phyloP scores from a whole-genome alignment of 305 asterid genomes.

The Fraxinus sp. region DNA sequence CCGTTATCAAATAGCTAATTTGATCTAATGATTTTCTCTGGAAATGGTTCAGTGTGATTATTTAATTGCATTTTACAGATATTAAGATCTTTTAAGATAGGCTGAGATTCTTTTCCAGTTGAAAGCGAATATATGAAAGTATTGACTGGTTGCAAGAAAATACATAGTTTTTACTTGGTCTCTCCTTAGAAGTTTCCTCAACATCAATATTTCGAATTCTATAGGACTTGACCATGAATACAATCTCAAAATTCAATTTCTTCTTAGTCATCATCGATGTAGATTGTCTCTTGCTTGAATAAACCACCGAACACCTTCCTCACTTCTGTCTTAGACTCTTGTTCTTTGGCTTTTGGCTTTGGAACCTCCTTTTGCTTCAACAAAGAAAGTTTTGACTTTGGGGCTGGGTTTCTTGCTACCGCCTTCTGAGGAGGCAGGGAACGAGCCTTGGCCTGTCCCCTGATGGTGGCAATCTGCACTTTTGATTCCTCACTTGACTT shows the following conservation, averaged over 20 bases:
- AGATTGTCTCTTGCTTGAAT: conserved; percentile 93
- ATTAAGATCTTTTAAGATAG: not conserved
- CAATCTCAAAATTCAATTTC: conserved; percentile 4
- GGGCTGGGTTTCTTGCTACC: conserved; percentile 42
- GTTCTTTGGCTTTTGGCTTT: conserved; percentile 42
- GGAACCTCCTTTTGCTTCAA: conserved; percentile 37
- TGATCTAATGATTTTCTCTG: not conserved
- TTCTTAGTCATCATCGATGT: conserved; percentile 72
- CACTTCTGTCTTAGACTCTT: conserved; percentile 55
- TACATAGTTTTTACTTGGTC: conserved; percentile 17
- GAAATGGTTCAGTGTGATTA: not conserved
- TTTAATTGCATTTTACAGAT: not conserved
- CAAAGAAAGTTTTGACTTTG: conserved; percentile 22
- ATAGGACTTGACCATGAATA: too few species aligned
- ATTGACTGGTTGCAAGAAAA: conserved; percentile 1
- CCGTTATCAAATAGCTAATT: not conserved
- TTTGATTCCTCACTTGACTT: conserved; percentile 51
- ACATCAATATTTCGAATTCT: too few species aligned
- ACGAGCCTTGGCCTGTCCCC: conserved; percentile 90
- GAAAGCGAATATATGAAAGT: not conserved
- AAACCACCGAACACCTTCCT: conserved; percentile 84
- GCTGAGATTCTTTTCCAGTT: not conserved
- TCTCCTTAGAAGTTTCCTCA: not conserved
- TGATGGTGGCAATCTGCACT: conserved; percentile 68
- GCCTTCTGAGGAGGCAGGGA: conserved; percentile 75